A percentile compares a stretch with the other conserved stretches of the same genome.
Evolutionary conservation across 257 asterid genomes (phyloP).

Genomic region (Fraxinus excelsior): DNA sequence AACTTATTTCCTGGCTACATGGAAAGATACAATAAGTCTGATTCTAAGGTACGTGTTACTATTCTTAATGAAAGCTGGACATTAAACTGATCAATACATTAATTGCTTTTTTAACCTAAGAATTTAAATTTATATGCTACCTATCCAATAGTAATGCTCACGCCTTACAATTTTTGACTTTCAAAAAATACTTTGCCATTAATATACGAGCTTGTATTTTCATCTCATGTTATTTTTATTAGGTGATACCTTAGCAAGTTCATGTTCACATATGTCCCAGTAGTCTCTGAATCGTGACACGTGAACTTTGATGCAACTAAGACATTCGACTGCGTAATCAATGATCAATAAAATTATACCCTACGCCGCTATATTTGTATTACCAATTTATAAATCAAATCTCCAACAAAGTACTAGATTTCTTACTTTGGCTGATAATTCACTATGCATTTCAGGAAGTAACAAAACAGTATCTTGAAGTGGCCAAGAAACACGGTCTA

Average conservation of each 20-base stretch:
- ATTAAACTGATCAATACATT: not conserved
- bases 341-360: not conserved
- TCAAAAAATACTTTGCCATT: not conserved
- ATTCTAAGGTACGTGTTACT: conserved; percentile 54
- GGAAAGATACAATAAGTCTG: conserved; percentile 84
- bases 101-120: not conserved
- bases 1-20: conserved; percentile 86
- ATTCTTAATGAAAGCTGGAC: not conserved
- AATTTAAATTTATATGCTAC: not conserved
- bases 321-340: not conserved
- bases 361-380: not conserved
- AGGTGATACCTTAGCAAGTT: no score
- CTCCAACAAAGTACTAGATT: not conserved
- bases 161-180: not conserved
- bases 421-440: not conserved
- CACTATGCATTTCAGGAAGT: conserved; percentile 61
- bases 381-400: not conserved
- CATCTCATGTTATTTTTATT: not conserved
- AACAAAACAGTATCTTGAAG: conserved; percentile 55
- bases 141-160: not conserved
- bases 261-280: no score
- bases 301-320: not conserved
- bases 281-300: no score
- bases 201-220: not conserved
- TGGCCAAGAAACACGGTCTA: conserved; percentile 83